These are phyloP conservation scores for Botrytis hyacinthi DNA, from an alignment of 2,329 filamentous ascomycete species.

Conservation along the genomic window DNA sequence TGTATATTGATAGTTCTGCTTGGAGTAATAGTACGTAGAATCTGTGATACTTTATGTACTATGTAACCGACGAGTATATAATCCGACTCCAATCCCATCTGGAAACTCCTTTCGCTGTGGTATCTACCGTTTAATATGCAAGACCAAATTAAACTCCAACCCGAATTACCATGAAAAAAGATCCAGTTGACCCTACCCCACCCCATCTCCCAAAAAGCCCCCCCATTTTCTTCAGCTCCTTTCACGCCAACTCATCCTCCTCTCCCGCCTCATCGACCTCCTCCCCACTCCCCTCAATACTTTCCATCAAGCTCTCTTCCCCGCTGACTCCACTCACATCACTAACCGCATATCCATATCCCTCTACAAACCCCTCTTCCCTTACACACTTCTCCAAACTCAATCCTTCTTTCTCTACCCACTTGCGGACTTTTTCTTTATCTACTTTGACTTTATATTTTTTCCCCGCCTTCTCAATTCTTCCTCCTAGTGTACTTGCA, in stretches of 20 bases:
- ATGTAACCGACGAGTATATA: background rate
- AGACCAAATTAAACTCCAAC: background rate
- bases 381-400: slow-evolving; percentile 66
- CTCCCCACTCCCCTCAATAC: background rate
- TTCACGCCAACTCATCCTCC: background rate
- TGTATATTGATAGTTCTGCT: background rate
- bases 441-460: slow-evolving; percentile 52
- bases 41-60: background rate
- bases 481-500: slow-evolving; percentile 28
- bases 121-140: background rate
- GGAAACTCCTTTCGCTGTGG: background rate
- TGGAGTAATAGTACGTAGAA: background rate
- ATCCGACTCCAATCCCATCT: background rate
- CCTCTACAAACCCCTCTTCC: slow-evolving; percentile 69
- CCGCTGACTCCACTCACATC: slow-evolving; percentile 25
- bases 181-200: background rate
- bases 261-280: slow-evolving; percentile 30
- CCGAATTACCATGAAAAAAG: background rate
- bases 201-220: background rate
- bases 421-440: slow-evolving; percentile 51
- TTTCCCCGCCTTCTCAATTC: slow-evolving; percentile 42
- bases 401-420: slow-evolving; percentile 73
- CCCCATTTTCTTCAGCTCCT: background rate
- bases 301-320: slow-evolving; percentile 2
- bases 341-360: slow-evolving; percentile 52